Evolutionary conservation across 768 basidiomycete species (phyloP), one percentile per base, ranked within the genome.

Genomic region (Psilocybe subaeruginosa): DNA sequence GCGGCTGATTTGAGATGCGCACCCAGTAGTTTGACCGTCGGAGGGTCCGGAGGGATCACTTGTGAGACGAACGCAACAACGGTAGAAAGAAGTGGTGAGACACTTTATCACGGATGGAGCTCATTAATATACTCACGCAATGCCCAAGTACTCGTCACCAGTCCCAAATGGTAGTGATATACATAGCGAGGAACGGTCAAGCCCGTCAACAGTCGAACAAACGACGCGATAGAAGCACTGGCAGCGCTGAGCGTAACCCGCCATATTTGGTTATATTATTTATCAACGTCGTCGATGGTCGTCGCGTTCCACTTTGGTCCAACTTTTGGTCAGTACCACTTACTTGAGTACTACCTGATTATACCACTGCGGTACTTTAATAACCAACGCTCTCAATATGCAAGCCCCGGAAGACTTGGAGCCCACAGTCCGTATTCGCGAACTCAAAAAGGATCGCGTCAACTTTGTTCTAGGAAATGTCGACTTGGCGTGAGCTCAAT

Each of bases 381-480:
- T 37, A 23, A 12, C 23, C 12, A 53, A 46, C 17, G n/a, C 33
- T 35, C 33, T 35, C 33, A 62, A 48, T 48, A 80, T 81, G 78
- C 79, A 80, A 69, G 65, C 67, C 49, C 73, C 72, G 61, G 77
- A 80, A 60, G 81, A 82, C 54, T 68, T 77, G 55, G 91, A 91
- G 63, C 89, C 91, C 9, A 83, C 83, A 29, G 91, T 95, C 19
- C 86, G 89, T 57, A 94, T 95, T 73, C 89, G 93, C 58, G 89
- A 94, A 66, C 77, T 97, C 56, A 89, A 92, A 70, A 86, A 85
- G 70, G 93, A 97, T 70, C 82, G 85, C 61, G 93, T 95, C 63
- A 91, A 93, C 69, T 99, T 99, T 69, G 89, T 96, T 11, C 80
- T 99, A 9, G 91, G 94, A 73, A 97, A 97, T 84, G 96, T 98